Percentiles rank a stretch among this genome's conserved stretches.
These are phyloP conservation scores for Aspergillus sp. DNA, from an alignment of 2,329 filamentous ascomycete genomes.

Conservation along the genomic window DNA sequence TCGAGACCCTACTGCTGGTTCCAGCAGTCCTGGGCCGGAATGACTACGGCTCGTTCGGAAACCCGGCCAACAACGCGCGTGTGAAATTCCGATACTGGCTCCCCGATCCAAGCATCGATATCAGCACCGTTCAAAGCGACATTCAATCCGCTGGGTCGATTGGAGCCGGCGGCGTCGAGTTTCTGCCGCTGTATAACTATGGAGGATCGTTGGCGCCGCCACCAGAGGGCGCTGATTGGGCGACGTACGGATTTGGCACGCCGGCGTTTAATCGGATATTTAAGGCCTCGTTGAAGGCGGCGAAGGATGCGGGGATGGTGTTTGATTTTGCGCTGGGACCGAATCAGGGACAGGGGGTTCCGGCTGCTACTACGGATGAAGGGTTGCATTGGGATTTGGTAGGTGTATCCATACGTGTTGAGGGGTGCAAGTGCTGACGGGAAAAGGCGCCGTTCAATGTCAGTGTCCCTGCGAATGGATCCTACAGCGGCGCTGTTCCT, in stretches of 20 bases:
- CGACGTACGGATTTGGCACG: conserved; percentile 35
- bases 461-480: conserved; percentile 20
- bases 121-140: conserved; percentile 22
- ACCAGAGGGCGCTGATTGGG: conserved; percentile 27
- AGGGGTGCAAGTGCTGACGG: background rate
- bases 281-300: conserved; percentile 22
- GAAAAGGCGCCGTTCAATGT: conserved; percentile 5
- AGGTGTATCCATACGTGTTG: background rate
- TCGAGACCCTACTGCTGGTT: background rate
- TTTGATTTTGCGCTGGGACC: conserved; percentile 45
- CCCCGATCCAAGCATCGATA: conserved; percentile 30
- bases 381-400: conserved; percentile 23
- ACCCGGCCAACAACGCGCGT: conserved; percentile 22
- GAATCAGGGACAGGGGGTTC: conserved; percentile 44
- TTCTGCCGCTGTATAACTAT: conserved; percentile 36
- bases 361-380: conserved; percentile 25
- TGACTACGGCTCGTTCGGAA: conserved; percentile 11
- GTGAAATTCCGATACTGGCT: conserved; percentile 36
- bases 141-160: conserved; percentile 23
- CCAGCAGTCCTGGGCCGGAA: background rate
- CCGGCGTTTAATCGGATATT: conserved; percentile 25
- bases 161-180: conserved; percentile 35
- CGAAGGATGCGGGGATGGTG: conserved; percentile 29
- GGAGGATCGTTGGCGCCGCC: conserved; percentile 13
- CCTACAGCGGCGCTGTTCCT: conserved; percentile 24